A percentile compares a stretch with the other conserved stretches of the same genome.
These are phyloP conservation scores for Pleurotus citrinopileatus DNA, from an alignment of 768 basidiomycete genomes.

Conservation along the genomic window DNA sequence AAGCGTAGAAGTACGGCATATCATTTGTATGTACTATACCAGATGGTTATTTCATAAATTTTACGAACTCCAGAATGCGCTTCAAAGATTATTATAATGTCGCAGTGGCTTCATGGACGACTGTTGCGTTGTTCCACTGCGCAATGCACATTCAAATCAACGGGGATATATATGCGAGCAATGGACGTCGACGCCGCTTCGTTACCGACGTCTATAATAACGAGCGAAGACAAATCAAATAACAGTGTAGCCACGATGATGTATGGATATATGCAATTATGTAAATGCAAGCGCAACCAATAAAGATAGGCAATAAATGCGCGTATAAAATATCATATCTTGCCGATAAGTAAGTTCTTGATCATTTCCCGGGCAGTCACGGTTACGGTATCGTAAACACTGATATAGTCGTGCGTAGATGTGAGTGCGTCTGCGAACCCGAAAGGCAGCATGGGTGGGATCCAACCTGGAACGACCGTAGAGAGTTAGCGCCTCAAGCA, in stretches of 20 bases:
- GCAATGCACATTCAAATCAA: too few species aligned
- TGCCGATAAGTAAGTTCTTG: constrained; percentile 77
- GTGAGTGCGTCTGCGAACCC: constrained; percentile 83
- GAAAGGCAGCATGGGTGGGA: constrained; percentile 94
- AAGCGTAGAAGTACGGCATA: background rate
- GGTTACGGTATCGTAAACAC: constrained; percentile 73
- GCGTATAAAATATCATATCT: constrained; percentile 54
- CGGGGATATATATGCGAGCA: too few species aligned
- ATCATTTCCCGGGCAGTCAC: constrained; percentile 85
- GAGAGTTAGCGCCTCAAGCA: background rate
- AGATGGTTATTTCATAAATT: background rate
- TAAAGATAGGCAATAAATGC: background rate
- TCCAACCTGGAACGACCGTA: constrained; percentile 89
- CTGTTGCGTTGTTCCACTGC: too few species aligned
- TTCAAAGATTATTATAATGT: too few species aligned
- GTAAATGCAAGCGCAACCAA: background rate
- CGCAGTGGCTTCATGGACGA: too few species aligned
- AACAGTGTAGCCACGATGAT: too few species aligned
- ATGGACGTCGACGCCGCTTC: too few species aligned
- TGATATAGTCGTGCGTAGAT: constrained; percentile 86
- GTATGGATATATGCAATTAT: too few species aligned
- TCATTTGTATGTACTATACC: constrained; percentile 1
- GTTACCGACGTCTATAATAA: too few species aligned
- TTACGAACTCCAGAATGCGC: too few species aligned
- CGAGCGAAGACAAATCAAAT: too few species aligned